phyloP scores from a whole-genome alignment of 345 rosid genomes.

The Sonneratia alba region DNA sequence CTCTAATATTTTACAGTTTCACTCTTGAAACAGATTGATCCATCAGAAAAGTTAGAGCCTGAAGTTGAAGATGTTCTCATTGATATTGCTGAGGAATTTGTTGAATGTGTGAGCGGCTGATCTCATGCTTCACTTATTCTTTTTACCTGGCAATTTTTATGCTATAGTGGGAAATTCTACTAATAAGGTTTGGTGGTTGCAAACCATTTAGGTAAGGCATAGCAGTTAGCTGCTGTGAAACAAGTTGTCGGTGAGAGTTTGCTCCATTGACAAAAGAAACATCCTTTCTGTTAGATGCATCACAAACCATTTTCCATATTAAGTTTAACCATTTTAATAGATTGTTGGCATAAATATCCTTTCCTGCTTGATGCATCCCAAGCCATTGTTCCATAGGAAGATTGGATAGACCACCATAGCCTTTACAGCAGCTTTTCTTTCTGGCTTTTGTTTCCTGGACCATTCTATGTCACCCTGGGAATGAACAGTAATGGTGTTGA shows the following conservation, averaged over 20 bases:
- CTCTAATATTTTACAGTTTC: conserved; percentile 3
- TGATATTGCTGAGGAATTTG: conserved; percentile 92
- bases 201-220: not conserved
- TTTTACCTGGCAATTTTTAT: not conserved
- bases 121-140: conserved; percentile 5
- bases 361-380: not conserved
- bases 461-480: not conserved
- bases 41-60: conserved; percentile 79
- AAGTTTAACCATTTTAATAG: not conserved
- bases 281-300: not conserved
- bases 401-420: not conserved
- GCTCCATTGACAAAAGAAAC: not conserved
- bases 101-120: conserved; percentile 67
- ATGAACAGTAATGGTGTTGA: not conserved
- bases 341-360: not conserved
- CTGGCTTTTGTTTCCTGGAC: not conserved
- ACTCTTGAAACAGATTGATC: conserved; percentile 56
- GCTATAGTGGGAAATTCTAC: not conserved
- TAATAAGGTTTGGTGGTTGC: not conserved
- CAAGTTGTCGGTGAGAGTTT: not conserved
- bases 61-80: conserved; percentile 91
- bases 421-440: not conserved
- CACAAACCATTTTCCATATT: not conserved
- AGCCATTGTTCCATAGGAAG: not conserved
- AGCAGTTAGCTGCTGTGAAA: not conserved